Percentiles rank a stretch among this genome's conserved stretches.
Conservation (phyloP, 169 alveolate species). For the Plasmodium berghei region DNA sequence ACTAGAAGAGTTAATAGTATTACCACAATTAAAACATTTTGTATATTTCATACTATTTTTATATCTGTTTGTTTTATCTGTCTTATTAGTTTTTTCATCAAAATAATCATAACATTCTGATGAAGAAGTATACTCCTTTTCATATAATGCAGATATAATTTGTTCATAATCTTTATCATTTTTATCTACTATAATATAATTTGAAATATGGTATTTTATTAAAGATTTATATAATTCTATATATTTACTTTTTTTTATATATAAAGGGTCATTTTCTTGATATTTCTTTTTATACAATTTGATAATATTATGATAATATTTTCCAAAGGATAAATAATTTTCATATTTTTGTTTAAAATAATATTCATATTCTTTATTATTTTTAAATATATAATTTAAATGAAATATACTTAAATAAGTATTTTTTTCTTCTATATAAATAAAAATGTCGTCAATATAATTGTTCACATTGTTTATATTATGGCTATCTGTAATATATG, state of each 20-base stretch:
- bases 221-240: constrained; percentile 22
- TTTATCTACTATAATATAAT: constrained; percentile 10
- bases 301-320: constrained; percentile 10
- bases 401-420: constrained; percentile 49
- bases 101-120: too few relatives aligned
- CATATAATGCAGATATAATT: too few relatives aligned
- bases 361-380: constrained; percentile 12
- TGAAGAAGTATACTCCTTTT: too few relatives aligned
- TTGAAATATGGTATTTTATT: constrained; percentile 26
- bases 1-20: too few relatives aligned
- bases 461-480: constrained; percentile 32
- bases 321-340: constrained; percentile 23
- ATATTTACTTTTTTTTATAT: constrained; percentile 41
- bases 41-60: too few relatives aligned
- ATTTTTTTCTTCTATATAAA: constrained; percentile 66
- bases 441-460: constrained; percentile 46
- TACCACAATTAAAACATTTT: too few relatives aligned
- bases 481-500: neutral
- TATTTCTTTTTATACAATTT: neutral
- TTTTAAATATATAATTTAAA: constrained; percentile 43
- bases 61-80: too few relatives aligned
- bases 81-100: too few relatives aligned
- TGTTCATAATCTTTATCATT: too few relatives aligned
- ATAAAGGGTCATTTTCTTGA: constrained; percentile 2
- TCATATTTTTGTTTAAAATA: constrained; percentile 21